Percentiles rank a stretch among this genome's conserved stretches.
Evolutionary conservation across 768 basidiomycete genomes (phyloP).

Genomic region (Macrolepiota fuliginosa): DNA sequence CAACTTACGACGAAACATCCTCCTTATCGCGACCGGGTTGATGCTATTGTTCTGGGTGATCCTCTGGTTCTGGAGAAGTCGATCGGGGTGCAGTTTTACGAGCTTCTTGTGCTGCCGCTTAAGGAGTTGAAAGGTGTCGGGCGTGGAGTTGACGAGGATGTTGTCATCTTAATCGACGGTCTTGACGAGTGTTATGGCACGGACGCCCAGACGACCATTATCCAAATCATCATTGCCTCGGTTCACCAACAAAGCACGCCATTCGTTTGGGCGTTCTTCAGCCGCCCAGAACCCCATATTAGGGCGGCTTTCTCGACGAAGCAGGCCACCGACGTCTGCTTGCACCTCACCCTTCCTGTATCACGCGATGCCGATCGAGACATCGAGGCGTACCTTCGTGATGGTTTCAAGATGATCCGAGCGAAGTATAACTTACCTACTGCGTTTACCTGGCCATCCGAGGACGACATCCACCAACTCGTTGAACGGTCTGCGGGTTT

Average conservation of each 20-base stretch:
- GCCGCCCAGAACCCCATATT: too few species aligned
- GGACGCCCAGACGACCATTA: conserved; percentile 8
- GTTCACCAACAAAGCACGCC: conserved; percentile 8
- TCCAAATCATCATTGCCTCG: conserved; percentile 8
- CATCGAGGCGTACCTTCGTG: too few species aligned
- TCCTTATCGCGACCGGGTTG: neutral
- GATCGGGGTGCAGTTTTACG: neutral
- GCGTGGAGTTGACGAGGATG: neutral
- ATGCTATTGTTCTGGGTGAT: neutral
- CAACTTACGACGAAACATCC: neutral
- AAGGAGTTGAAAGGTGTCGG: neutral
- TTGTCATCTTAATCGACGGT: conserved; percentile 20
- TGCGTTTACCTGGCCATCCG: too few species aligned
- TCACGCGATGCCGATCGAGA: conserved; percentile 3
- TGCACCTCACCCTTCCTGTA: too few species aligned
- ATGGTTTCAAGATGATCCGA: neutral
- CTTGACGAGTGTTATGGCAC: conserved; percentile 24
- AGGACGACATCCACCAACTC: too few species aligned
- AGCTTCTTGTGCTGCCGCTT: neutral
- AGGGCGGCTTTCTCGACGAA: conserved; percentile 12
- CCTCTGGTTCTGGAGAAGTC: neutral
- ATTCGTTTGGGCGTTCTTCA: too few species aligned
- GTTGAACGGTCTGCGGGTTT: too few species aligned
- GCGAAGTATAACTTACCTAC: neutral
- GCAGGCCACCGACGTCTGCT: neutral